phyloP scores from a whole-genome alignment of 768 basidiomycete species.

The Auricularia auricula-judae region DNA sequence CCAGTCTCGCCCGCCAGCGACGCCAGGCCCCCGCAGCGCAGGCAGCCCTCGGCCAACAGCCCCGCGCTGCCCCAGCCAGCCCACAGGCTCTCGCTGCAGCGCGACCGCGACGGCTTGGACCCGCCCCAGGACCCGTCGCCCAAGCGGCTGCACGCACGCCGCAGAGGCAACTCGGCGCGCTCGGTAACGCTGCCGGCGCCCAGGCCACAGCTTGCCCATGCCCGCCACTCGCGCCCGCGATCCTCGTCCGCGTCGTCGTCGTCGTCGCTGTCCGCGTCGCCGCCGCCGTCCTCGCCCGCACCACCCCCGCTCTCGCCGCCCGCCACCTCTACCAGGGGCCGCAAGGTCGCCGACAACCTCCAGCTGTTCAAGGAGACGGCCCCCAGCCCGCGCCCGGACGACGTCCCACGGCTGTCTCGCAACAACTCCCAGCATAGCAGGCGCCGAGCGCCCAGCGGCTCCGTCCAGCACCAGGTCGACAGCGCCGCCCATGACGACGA shows the following conservation, averaged over 20 bases:
- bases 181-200: background rate
- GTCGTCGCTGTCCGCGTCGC: constrained; percentile 7
- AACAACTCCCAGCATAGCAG: background rate
- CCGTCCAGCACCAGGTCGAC: constrained; percentile 20
- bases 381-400: background rate
- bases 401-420: constrained; percentile 22
- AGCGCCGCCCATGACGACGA: constrained; percentile 29
- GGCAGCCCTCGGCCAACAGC: no score
- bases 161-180: background rate
- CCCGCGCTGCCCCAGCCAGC: no score
- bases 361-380: constrained; percentile 72
- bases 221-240: background rate
- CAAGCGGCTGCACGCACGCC: background rate
- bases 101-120: background rate
- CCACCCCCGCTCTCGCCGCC: constrained; percentile 1
- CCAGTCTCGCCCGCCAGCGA: background rate
- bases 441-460: constrained; percentile 15
- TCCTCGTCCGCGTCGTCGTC: constrained; percentile 2
- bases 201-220: background rate
- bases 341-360: constrained; percentile 74
- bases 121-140: background rate
- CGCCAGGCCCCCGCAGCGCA: no score
- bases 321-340: constrained; percentile 41
- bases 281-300: constrained; percentile 1
- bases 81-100: background rate